These are phyloP conservation scores for Pestalotiopsis sp. DNA, from an alignment of 2,329 filamentous ascomycete species.

Conservation along the genomic window DNA sequence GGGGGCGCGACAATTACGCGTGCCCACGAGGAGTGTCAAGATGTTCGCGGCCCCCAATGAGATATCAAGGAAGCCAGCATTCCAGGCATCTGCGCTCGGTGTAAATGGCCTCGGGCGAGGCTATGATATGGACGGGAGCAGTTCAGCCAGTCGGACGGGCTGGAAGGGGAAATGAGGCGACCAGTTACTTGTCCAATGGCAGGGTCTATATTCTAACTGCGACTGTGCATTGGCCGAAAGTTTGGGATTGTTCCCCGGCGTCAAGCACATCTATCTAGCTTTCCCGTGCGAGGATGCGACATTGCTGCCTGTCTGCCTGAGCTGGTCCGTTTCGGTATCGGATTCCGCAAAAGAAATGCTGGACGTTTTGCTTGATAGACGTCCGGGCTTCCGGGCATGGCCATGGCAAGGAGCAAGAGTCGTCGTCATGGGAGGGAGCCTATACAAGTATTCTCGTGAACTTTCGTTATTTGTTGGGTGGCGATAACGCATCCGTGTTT, in stretches of 20 bases:
- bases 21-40: not conserved
- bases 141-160: not conserved
- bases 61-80: not conserved
- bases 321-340: not conserved
- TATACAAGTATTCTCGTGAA: not conserved
- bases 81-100: not conserved
- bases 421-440: conserved; percentile 4
- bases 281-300: not conserved
- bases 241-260: not conserved
- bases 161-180: not conserved
- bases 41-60: not conserved
- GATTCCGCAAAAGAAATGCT: not conserved
- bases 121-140: not conserved
- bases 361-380: not conserved
- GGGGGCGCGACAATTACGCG: not conserved
- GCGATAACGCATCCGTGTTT: not conserved
- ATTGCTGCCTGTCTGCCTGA: not conserved
- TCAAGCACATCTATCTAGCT: not conserved
- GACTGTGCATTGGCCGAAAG: not conserved
- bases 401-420: not conserved
- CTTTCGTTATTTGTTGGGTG: not conserved
- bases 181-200: not conserved
- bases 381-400: not conserved
- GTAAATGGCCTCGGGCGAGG: not conserved
- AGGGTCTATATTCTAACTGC: not conserved